Evolutionary conservation across 108 stramenopile species (phyloP).

Genomic region (Bacterosira constricta): DNA sequence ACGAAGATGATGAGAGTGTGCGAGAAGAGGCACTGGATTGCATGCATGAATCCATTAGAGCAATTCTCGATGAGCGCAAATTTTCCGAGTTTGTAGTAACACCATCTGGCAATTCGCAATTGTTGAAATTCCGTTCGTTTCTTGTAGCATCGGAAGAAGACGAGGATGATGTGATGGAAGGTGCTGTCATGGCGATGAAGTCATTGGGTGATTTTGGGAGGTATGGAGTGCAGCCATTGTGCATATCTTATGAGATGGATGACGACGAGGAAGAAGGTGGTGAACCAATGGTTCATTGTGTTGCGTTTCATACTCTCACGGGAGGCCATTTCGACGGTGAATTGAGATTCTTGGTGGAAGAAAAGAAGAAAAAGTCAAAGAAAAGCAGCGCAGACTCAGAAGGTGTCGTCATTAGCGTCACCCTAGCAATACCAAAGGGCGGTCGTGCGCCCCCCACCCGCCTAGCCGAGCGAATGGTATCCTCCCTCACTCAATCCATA

Average conservation of each 20-base stretch:
- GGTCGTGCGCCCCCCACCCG: slow-evolving; percentile 46
- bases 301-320: slow-evolving; percentile 60
- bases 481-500: slow-evolving; percentile 59
- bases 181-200: slow-evolving; percentile 56
- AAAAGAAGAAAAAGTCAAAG: slow-evolving; percentile 17
- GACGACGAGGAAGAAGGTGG: slow-evolving; percentile 33
- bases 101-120: slow-evolving; percentile 18
- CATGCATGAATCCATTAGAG: slow-evolving; percentile 48
- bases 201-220: slow-evolving; percentile 68
- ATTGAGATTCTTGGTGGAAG: slow-evolving; percentile 49
- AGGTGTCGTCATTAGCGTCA: slow-evolving; percentile 39
- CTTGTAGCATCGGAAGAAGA: slow-evolving; percentile 22
- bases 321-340: slow-evolving; percentile 83
- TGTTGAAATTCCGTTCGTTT: slow-evolving; percentile 38
- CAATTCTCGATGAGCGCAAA: slow-evolving; percentile 52
- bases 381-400: neutral
- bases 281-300: slow-evolving; percentile 22
- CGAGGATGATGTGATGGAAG: slow-evolving; percentile 30
- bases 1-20: slow-evolving; percentile 22
- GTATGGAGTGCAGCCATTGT: slow-evolving; percentile 62
- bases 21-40: slow-evolving; percentile 29
- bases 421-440: slow-evolving; percentile 57
- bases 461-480: slow-evolving; percentile 44
- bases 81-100: slow-evolving; percentile 78
- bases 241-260: slow-evolving; percentile 45